Base-by-base conservation (phyloP, 1,139 yeast genomes). In the Geotrichum carabidarum region DNA sequence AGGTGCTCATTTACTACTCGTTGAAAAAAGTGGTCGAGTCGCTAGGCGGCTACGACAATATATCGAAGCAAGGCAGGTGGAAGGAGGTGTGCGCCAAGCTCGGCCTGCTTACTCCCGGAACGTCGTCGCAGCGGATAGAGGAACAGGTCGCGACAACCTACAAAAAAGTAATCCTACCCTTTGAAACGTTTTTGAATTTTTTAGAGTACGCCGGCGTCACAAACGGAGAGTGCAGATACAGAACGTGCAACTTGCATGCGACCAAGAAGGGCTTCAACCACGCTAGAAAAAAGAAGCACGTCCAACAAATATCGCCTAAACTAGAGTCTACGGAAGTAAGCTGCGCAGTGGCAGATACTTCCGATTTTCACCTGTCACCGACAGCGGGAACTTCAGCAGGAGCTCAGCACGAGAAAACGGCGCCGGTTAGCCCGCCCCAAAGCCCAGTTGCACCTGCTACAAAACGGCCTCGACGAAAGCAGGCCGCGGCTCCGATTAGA, bases 11-110 rank as follows among this genome's bases (percentile, higher is more conserved):
- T 61, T 35, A 60, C 71, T 44, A 69, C 69, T 53, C 63, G 62
- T 38, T 73, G 66, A 58, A 58, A 50, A 61, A 60, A 38, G 53
- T 59, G 2, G 72, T 71, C 2, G 62, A 62, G 12, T 45, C 58
- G 15, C 53, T 62, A 12, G 72, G 71, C 12, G 74, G 73, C 2
- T 66, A 57, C 44, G 60, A 57, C 8, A 48, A 52, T 14, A 68
- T 67, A 6, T 54, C 60, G 37, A 47, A 47, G 34, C 45, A 57
- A 12, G 55, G 58, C 12, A 54, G 50, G 36, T 70, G 73, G 74
- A 61, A 62, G 4, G 57, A 58, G 15, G 62, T 71, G 12, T 54
- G 54, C 58, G 17, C 47, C 8, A 44, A 48, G 38, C 41, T 55
- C 17, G 43, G 46, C 11, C 37, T 55, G 7, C 43, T 51, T 7